Base-by-base conservation (phyloP, 495 filamentous ascomycete species). In the Penicillium pancosmium region DNA sequence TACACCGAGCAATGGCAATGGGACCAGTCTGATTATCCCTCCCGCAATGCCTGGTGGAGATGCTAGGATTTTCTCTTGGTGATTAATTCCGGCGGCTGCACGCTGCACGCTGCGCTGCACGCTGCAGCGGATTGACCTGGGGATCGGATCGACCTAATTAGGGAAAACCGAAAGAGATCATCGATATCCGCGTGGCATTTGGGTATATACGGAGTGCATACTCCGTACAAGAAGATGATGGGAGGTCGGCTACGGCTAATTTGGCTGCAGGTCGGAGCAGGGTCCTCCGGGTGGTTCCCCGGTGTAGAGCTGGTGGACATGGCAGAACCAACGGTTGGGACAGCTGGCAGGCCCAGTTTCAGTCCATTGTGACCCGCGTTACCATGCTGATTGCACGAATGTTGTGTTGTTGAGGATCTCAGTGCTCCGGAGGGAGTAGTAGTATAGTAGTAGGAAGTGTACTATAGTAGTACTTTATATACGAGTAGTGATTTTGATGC, bases 261-360 rank as follows among this genome's bases (percentile, higher is more conserved):
- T 68, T 52, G 43, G 6, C 43, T 50, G 15, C 19, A 21, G 49
- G 19, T 54, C 70, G 70, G 70, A 73, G 66, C 70, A 70, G 64
- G 54, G 70, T 73, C 68, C 68, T 73, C 70, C 70, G 70, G 56
- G 49, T 48, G 65, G 62, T 53, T 64, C 65, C 68, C 68, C 68
- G 68, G 68, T 70, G 68, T 68, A 58, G 62, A 56, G 25, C 36
- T 25, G 38, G 61, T 54, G 55, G 58, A 10, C 25, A 52, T 56
- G 27, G 38, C 40, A 53, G 49, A 54, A 60, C 58, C 52, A 50
- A 57, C 51, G 41, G 52, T 57, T 56, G 63, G 52, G 44, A 62
- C 40, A 23, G 50, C 31, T 11, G 33, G 23, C 47, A 31, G 46
- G 15, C 15, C 46, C 46, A 31, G 46, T 54, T 21, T 13, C 46